Evolutionary conservation across 768 basidiomycete species (phyloP), one percentile per base, ranked within the genome.

Genomic region (Rhodotorula sphaerocarpa): DNA sequence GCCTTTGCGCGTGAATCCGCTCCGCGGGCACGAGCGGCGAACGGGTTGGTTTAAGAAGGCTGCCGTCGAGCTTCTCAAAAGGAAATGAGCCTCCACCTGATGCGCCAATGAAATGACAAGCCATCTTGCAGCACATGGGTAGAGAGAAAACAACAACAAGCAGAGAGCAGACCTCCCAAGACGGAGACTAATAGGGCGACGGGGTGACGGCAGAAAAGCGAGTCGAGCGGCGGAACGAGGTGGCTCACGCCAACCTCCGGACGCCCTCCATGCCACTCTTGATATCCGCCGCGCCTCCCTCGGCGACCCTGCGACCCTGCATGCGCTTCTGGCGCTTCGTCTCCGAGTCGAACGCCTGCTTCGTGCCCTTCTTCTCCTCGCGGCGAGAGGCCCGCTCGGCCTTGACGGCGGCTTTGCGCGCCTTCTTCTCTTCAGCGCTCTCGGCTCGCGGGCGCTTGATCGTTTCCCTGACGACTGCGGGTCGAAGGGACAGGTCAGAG

Each of bases 401-500:
- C 67, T 80, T 80, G 63, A 79, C 77, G 12, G 74, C 75, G 14
- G 71, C 70, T 67, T 79, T 80, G 25, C 79, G 72, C 14, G 76
- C 76, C 63, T 76, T 77, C 70, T 77, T 75, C 48, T 79, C 78
- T 54, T 78, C 77, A 56, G 71, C 69, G 1, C 83, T 80, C 75
- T 99, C 95, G 63, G 84, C 79, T 57, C 85, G 84, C 0, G 85
- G 78, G 39, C 95, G 82, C 15, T 81, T 77, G 59, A 88, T 74
- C 1, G 87, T 88, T 59, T 79, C 77, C 67, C 74, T 73, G 50
- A 66, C 59, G 65, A 67, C 75, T 75, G 64, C 44, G 25, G 5
- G 64, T 50, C 21, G 30, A 2, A 3, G 30, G 31, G 6, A 7
- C 5, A 12, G 18, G 20, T 50, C 31, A 31, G 23, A 44, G 41